Base-by-base conservation (phyloP, 2,329 filamentous ascomycete species). In the Fusarium praegraminearum region DNA sequence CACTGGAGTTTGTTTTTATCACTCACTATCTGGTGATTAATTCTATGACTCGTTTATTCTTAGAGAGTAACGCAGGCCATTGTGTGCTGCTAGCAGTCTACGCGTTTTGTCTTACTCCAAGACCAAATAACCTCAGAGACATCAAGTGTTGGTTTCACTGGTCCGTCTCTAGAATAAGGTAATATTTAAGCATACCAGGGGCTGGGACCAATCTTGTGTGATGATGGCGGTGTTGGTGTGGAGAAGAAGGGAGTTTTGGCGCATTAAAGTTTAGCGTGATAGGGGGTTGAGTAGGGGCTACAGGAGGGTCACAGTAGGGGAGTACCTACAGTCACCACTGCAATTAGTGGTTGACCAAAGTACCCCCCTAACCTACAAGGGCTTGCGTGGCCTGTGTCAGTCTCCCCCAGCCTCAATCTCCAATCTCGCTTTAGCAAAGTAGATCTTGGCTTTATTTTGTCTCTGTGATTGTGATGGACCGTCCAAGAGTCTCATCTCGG, bases 111-210 rank as follows among this genome's bases (percentile, higher is more conserved):
- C 32, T 26, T 11, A 15, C 33, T 28, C 33, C 30, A 24, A 13
- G 18, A 44, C 12, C n/a, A 36, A 59, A 26, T 20, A 45, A 49
- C 49, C 33, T 51, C 49, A 51, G 49, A 51, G 49, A 51, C 49
- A 51, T 62, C 50, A 30, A 20, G n/a, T 20, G 38, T 22, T 62
- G 33, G 70, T 72, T 71, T 72, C 62, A 64, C 53, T 61, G 57
- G 55, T 44, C 33, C 53, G 50, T 43, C 54, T 53, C 54, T 38
- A 55, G 71, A 73, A 72, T 73, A 73, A 73, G 71, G 71, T 73
- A 73, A 73, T 67, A 73, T 73, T 73, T 73, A 73, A 73, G 71
- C 71, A 73, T 73, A 73, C 67, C 71, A 71, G 71, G 69, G 62
- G 63, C 45, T 62, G 57, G 50, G 26, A 46, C 51, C 55, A 60